Evolutionary conservation across 352 stramenopile genomes (phyloP).

Genomic region (Hyaloperonospora arabidopsidis): DNA sequence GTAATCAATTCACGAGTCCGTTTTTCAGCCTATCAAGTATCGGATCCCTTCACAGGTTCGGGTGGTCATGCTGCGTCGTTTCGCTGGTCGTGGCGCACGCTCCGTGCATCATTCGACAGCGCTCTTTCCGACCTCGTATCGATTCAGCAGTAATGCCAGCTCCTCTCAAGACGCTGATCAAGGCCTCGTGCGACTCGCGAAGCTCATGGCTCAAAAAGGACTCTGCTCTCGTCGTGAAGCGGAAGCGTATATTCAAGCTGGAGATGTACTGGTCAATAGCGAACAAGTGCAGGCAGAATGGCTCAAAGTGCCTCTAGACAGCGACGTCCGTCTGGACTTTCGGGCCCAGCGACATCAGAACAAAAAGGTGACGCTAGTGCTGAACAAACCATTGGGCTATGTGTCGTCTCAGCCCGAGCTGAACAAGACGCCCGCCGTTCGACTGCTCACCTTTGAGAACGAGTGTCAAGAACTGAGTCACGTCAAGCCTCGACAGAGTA

Average conservation of each 20-base stretch:
- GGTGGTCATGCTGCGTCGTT: slow-evolving; percentile 20
- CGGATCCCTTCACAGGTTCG: slow-evolving; percentile 2
- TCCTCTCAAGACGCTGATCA: slow-evolving; percentile 11
- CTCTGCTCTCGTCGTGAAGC: slow-evolving; percentile 77
- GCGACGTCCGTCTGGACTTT: slow-evolving; percentile 50
- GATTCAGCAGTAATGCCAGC: background rate
- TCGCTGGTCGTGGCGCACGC: slow-evolving; percentile 18
- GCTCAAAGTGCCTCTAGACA: slow-evolving; percentile 56
- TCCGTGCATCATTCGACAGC: slow-evolving; percentile 14
- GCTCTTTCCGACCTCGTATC: slow-evolving; percentile 9
- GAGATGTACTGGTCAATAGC: slow-evolving; percentile 67
- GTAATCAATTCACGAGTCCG: background rate
- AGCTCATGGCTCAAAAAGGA: slow-evolving; percentile 72
- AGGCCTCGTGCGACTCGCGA: slow-evolving; percentile 54
- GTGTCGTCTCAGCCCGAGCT: slow-evolving; percentile 52
- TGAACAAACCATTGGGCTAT: slow-evolving; percentile 80
- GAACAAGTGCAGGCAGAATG: slow-evolving; percentile 55
- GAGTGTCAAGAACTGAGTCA: slow-evolving; percentile 61
- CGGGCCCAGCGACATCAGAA: slow-evolving; percentile 61
- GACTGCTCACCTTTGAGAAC: slow-evolving; percentile 70
- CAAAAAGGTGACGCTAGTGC: slow-evolving; percentile 70
- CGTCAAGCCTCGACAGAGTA: slow-evolving; percentile 26
- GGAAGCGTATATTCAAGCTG: slow-evolving; percentile 72
- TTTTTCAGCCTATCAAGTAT: slow-evolving; percentile 15
- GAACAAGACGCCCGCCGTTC: slow-evolving; percentile 52